Conservation (phyloP, 2,329 filamentous ascomycete species). For the Aspergillus sp. region DNA sequence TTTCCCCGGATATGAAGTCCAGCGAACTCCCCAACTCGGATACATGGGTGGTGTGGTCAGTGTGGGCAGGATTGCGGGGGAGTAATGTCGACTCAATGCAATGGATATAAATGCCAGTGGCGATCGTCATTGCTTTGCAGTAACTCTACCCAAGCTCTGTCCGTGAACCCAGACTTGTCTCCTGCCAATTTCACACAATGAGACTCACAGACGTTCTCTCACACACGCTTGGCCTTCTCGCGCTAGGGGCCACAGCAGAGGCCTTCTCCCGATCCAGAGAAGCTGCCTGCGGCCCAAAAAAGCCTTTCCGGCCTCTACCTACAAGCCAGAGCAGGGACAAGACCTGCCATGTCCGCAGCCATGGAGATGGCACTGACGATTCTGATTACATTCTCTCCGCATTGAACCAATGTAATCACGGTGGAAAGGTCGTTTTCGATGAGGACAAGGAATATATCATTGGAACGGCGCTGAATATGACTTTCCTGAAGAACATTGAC, state of each 20-base stretch:
- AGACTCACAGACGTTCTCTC: constrained; percentile 27
- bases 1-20: constrained; percentile 3
- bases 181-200: constrained; percentile 20
- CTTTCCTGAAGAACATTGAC: constrained; percentile 65
- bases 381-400: constrained; percentile 56
- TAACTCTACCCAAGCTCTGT: not conserved
- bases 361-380: constrained; percentile 47
- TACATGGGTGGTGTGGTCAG: not conserved
- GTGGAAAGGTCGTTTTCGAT: constrained; percentile 62
- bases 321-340: constrained; percentile 25
- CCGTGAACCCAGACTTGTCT: not conserved
- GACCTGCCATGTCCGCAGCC: constrained; percentile 31
- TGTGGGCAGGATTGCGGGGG: not conserved
- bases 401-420: constrained; percentile 62
- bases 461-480: constrained; percentile 65
- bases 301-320: constrained; percentile 34
- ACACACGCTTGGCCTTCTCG: constrained; percentile 25
- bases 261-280: constrained; percentile 25
- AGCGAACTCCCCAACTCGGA: not conserved
- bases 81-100: not conserved
- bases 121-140: not conserved
- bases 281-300: constrained; percentile 30
- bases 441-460: constrained; percentile 60
- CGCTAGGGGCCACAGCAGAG: constrained; percentile 22
- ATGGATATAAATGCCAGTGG: not conserved